These are phyloP conservation scores for Saccharomyces kudriavzevii DNA, from an alignment of 805 yeast genomes.

Conservation along the genomic window DNA sequence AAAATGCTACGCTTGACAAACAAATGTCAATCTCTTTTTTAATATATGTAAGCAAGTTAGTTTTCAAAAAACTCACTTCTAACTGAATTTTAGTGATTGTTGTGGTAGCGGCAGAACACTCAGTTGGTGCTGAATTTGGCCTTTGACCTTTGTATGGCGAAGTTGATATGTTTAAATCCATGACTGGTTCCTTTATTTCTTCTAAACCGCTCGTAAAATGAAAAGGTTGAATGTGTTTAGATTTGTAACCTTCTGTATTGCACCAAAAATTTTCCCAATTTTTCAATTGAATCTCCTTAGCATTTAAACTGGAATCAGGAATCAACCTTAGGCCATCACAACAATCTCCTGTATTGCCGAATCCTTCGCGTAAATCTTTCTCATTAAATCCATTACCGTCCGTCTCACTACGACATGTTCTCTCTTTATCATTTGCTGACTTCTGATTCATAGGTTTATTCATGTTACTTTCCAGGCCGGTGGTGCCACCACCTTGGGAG, in stretches of 20 bases:
- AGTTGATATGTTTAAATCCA: not conserved
- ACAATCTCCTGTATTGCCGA: not conserved
- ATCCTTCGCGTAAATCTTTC: not conserved
- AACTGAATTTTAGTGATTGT: not conserved
- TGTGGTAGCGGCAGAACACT: not conserved
- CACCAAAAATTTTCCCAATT: not conserved
- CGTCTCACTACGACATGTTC: not conserved
- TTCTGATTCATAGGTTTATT: not conserved
- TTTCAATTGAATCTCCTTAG: not conserved
- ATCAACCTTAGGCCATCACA: not conserved
- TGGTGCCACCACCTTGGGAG: not conserved
- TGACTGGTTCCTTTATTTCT: not conserved
- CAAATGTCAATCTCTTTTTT: constrained; percentile 15
- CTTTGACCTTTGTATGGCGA: not conserved
- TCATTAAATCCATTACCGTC: not conserved
- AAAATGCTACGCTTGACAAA: constrained; percentile 15
- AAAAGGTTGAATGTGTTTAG: not conserved
- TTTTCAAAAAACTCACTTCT: not conserved
- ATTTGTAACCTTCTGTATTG: not conserved
- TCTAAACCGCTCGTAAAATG: not conserved
- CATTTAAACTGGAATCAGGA: not conserved
- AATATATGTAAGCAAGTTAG: constrained; percentile 9
- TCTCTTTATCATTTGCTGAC: not conserved
- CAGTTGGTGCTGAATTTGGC: not conserved
- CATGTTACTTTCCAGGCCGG: not conserved